phyloP scores from a whole-genome alignment of 306 rosid species.

The Cicer arietinum region DNA sequence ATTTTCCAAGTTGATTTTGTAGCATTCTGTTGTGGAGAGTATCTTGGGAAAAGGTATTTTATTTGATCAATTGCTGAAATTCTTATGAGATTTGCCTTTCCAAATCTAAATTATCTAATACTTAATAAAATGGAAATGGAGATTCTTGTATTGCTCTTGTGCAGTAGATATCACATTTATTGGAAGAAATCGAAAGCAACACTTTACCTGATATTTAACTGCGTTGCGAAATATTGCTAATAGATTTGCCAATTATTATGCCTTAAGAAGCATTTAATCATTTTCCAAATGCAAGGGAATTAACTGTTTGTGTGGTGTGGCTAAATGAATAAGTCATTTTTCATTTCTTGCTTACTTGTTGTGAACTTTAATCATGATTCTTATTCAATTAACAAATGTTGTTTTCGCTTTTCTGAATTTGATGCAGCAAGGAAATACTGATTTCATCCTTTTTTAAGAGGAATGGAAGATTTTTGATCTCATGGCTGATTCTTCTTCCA shows the following conservation, averaged over 20 bases:
- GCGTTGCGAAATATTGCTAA: conserved; percentile 18
- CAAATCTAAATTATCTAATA: not conserved
- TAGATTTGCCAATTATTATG: not conserved
- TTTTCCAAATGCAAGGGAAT: conserved; percentile 2
- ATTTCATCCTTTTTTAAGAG: conserved; percentile 43
- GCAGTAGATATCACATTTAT: conserved; percentile 8
- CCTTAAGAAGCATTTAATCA: conserved; percentile 6
- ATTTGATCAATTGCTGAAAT: not conserved
- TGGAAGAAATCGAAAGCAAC: conserved; percentile 16
- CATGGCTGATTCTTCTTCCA: conserved; percentile 77
- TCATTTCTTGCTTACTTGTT: not conserved
- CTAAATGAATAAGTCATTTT: conserved; percentile 15
- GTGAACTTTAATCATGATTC: conserved; percentile 28
- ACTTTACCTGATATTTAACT: not conserved
- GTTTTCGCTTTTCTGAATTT: conserved; percentile 42
- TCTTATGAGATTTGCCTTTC: conserved; percentile 32
- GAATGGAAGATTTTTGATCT: conserved; percentile 49
- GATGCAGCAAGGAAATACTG: conserved; percentile 48
- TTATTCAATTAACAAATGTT: conserved; percentile 16
- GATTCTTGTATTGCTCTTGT: conserved; percentile 31
- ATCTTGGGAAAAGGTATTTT: conserved; percentile 6
- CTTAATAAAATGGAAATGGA: conserved; percentile 19
- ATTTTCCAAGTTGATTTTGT: conserved; percentile 32
- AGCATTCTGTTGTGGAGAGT: not conserved
- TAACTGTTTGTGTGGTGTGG: not conserved